A percentile compares a stretch with the other conserved stretches of the same genome.
phyloP scores from a whole-genome alignment of 1,139 yeast genomes.

The Waltiozyma sp. region DNA sequence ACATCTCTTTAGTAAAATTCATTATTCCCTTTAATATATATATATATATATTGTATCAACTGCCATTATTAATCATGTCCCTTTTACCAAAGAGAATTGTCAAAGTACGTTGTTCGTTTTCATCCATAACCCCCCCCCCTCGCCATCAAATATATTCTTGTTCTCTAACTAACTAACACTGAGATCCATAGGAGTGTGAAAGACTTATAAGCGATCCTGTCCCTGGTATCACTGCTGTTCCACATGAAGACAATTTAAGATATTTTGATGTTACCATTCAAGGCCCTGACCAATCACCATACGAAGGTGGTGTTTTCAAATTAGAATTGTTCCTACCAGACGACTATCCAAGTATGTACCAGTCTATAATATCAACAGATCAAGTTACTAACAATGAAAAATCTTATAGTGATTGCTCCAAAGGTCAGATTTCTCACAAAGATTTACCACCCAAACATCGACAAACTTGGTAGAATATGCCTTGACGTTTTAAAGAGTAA shows the following conservation, averaged over 20 bases:
- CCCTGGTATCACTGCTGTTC: slow-evolving; percentile 87
- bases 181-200: slow-evolving; percentile 62
- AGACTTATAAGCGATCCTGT: slow-evolving; percentile 89
- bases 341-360: slow-evolving; percentile 54
- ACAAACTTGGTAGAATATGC: slow-evolving; percentile 88
- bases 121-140: neutral
- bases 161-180: neutral
- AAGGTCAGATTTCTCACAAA: slow-evolving; percentile 85
- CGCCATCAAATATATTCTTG: too few species aligned
- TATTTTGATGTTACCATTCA: slow-evolving; percentile 83
- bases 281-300: slow-evolving; percentile 84
- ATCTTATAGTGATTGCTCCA: slow-evolving; percentile 62
- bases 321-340: slow-evolving; percentile 76
- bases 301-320: slow-evolving; percentile 66
- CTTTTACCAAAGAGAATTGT: slow-evolving; percentile 81
- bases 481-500: slow-evolving; percentile 73
- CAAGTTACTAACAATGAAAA: neutral
- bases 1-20: too few species aligned
- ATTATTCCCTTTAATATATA: too few species aligned
- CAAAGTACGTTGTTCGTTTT: slow-evolving; percentile 34
- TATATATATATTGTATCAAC: too few species aligned
- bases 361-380: neutral
- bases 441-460: slow-evolving; percentile 95
- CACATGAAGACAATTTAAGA: slow-evolving; percentile 87
- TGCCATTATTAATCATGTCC: slow-evolving; percentile 31